These are phyloP conservation scores for Tripterygium wilfordii DNA, from an alignment of 177 flowering plant genomes.

Conservation along the genomic window DNA sequence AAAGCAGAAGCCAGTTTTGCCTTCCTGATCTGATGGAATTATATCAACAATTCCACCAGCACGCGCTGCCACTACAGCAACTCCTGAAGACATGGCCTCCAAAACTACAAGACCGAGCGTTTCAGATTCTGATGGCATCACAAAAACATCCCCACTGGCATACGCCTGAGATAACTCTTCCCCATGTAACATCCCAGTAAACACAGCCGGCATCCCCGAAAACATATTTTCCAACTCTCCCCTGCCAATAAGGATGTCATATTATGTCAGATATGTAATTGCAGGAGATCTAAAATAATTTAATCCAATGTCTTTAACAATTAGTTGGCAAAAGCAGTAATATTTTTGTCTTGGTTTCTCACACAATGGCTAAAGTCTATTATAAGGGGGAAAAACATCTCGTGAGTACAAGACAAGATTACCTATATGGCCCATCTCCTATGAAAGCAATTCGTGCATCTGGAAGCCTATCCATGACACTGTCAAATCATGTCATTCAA, in stretches of 20 bases:
- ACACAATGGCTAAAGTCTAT: no score
- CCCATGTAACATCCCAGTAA: slow-evolving; percentile 88
- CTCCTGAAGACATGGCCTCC: slow-evolving; percentile 95
- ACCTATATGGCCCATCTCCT: slow-evolving; percentile 99
- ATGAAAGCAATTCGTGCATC: slow-evolving; percentile 88
- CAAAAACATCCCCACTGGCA: slow-evolving; percentile 94
- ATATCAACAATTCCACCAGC: slow-evolving; percentile 97
- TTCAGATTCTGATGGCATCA: slow-evolving; percentile 99
- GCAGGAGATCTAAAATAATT: no score
- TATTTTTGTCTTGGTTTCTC: no score
- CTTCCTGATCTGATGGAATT: slow-evolving; percentile 76
- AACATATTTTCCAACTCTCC: slow-evolving; percentile 80
- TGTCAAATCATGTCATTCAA: slow-evolving; percentile 29
- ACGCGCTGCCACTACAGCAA: slow-evolving; percentile 91
- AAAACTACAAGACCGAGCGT: slow-evolving; percentile 93
- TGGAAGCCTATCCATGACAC: slow-evolving; percentile 90
- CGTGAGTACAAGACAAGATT: background rate
- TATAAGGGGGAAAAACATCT: no score
- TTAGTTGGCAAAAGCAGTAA: no score
- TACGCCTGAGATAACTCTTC: slow-evolving; percentile 97
- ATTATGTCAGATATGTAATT: no score
- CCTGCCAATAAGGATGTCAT: slow-evolving; percentile 31
- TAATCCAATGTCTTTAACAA: no score
- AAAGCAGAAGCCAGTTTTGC: slow-evolving; percentile 69
- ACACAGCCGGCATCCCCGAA: slow-evolving; percentile 89